phyloP scores from a whole-genome alignment of 2,329 filamentous ascomycete species.

The Neonectria neomacrospora region DNA sequence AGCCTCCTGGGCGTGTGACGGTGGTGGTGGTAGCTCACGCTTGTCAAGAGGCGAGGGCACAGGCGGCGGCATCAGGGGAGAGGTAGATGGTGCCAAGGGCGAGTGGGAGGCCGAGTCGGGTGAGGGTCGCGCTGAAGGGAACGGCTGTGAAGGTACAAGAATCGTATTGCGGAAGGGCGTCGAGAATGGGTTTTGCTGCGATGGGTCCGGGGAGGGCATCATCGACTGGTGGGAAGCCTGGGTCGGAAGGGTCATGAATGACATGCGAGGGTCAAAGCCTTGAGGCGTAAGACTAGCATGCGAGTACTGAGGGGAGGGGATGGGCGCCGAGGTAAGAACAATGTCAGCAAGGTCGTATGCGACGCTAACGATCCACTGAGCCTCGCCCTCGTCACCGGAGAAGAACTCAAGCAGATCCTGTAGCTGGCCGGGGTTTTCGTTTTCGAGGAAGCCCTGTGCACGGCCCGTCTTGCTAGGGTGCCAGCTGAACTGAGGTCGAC shows the following conservation, averaged over 20 bases:
- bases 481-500: conserved; percentile 72
- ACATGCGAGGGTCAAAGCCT: conserved; percentile 45
- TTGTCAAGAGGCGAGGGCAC: conserved; percentile 49
- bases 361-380: conserved; percentile 65
- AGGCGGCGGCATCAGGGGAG: conserved; percentile 45
- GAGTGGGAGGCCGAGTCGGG: conserved; percentile 49
- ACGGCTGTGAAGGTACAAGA: conserved; percentile 49
- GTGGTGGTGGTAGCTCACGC: conserved; percentile 50
- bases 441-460: conserved; percentile 68
- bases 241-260: conserved; percentile 48
- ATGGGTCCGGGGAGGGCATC: conserved; percentile 44
- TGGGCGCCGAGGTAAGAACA: conserved; percentile 51
- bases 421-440: conserved; percentile 70
- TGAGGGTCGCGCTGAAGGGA: conserved; percentile 45
- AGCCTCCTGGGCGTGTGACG: conserved; percentile 38
- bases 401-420: conserved; percentile 75
- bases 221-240: conserved; percentile 47
- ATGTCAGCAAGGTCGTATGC: conserved; percentile 68
- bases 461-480: conserved; percentile 66
- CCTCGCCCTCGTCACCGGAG: conserved; percentile 66
- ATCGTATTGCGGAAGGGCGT: conserved; percentile 48
- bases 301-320: conserved; percentile 47
- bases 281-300: conserved; percentile 43
- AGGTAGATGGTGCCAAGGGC: conserved; percentile 48
- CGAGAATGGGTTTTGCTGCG: conserved; percentile 44